phyloP scores from a whole-genome alignment of 2,329 filamentous ascomycete genomes.

The Chaetomium strumarium region DNA sequence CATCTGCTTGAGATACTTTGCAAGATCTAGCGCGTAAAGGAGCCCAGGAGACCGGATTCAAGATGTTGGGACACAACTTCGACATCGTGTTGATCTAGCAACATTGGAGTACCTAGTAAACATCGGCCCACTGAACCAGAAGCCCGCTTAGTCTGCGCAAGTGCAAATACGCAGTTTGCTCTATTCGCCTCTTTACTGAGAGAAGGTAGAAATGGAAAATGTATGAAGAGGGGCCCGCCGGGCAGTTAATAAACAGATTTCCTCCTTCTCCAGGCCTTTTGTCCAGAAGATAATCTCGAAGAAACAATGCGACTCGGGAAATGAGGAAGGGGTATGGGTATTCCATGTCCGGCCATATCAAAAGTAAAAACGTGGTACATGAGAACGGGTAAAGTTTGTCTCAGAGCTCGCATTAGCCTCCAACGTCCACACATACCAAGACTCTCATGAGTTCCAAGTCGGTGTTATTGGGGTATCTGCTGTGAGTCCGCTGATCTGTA shows the following conservation, averaged over 20 bases:
- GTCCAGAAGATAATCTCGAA: conserved; percentile 15
- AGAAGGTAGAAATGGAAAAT: conserved; percentile 1
- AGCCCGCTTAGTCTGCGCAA: background rate
- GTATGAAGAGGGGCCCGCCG: background rate
- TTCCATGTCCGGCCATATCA: conserved; percentile 21
- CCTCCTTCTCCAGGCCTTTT: conserved; percentile 7
- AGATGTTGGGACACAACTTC: background rate
- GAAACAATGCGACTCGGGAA: background rate
- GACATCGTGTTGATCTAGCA: background rate
- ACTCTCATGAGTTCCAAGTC: background rate
- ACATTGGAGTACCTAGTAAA: background rate
- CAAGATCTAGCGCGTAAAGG: background rate
- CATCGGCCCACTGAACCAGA: background rate
- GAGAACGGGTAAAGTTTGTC: conserved; percentile 7
- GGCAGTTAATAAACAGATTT: conserved; percentile 1
- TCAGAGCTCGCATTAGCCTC: conserved; percentile 2
- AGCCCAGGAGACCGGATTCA: background rate
- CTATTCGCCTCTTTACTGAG: background rate
- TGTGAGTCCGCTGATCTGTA: background rate
- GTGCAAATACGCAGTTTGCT: conserved; percentile 4
- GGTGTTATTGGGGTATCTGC: conserved; percentile 1
- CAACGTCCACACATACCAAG: conserved; percentile 4
- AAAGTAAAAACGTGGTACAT: conserved; percentile 20
- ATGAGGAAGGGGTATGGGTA: conserved; percentile 14
- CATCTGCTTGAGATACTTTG: too few relatives aligned